A percentile compares a stretch with the other conserved stretches of the same genome.
phyloP scores from a whole-genome alignment of 352 stramenopile genomes.

The Phytophthora ramorum region DNA sequence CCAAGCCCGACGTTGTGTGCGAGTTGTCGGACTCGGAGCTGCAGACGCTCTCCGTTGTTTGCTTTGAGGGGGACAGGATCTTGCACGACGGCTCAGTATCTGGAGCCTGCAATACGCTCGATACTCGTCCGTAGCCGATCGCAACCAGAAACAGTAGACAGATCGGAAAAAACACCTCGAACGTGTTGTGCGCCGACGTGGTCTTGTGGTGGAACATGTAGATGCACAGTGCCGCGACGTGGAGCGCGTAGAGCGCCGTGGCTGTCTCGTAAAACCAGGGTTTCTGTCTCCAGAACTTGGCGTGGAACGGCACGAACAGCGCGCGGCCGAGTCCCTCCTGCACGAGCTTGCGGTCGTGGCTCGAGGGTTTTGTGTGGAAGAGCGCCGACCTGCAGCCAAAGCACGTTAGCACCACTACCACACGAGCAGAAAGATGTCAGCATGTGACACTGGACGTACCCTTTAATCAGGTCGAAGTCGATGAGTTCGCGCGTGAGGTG shows the following conservation, averaged over 20 bases:
- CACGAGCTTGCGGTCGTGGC: conserved; percentile 82
- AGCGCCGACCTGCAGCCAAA: conserved; percentile 62
- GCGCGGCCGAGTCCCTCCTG: conserved; percentile 72
- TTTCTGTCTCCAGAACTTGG: conserved; percentile 80
- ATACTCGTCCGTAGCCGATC: conserved; percentile 80
- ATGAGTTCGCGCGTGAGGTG: conserved; percentile 81
- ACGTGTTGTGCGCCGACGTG: conserved; percentile 64
- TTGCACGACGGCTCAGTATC: conserved; percentile 64
- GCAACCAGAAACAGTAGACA: conserved; percentile 67
- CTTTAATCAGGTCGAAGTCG: conserved; percentile 90
- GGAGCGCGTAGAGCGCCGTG: conserved; percentile 67
- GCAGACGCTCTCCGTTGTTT: conserved; percentile 19
- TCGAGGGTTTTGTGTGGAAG: conserved; percentile 87
- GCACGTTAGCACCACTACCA: neutral
- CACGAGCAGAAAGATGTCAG: conserved; percentile 4
- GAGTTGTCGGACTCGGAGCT: conserved; percentile 30
- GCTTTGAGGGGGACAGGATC: conserved; percentile 64
- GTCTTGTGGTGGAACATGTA: conserved; percentile 59
- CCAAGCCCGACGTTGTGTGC: conserved; percentile 50
- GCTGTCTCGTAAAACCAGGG: conserved; percentile 69
- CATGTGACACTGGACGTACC: conserved; percentile 35
- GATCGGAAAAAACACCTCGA: conserved; percentile 74
- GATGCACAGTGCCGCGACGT: conserved; percentile 48
- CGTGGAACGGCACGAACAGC: conserved; percentile 79
- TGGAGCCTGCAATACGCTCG: conserved; percentile 68